phyloP scores from a whole-genome alignment of 805 yeast genomes.

The Peterozyma toletana region DNA sequence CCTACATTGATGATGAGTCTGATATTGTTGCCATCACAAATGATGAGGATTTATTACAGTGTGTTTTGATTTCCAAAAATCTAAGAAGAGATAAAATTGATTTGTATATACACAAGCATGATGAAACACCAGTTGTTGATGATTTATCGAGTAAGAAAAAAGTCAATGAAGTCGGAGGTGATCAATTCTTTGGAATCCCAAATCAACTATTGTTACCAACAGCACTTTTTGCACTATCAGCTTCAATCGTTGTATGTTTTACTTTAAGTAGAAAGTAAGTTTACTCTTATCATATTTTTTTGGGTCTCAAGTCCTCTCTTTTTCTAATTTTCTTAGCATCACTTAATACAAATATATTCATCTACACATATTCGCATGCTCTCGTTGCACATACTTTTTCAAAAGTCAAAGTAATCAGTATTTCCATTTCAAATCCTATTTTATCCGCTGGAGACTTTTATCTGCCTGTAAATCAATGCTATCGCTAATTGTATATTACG shows the following conservation, averaged over 20 bases:
- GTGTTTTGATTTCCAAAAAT: conserved; percentile 49
- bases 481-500: no score
- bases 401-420: neutral
- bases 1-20: conserved; percentile 79
- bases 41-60: conserved; percentile 66
- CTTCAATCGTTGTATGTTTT: conserved; percentile 49
- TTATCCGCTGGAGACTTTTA: no score
- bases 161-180: neutral
- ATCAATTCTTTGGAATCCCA: conserved; percentile 44
- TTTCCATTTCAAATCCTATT: no score
- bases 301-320: neutral
- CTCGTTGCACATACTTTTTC: neutral
- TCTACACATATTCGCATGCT: conserved; percentile 6
- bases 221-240: conserved; percentile 51
- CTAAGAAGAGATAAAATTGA: conserved; percentile 58
- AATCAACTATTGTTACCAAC: conserved; percentile 61
- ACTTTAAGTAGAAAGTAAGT: conserved; percentile 36
- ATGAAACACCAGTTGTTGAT: conserved; percentile 26
- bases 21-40: conserved; percentile 74
- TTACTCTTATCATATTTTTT: neutral
- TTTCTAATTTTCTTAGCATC: neutral
- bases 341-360: neutral
- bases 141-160: conserved; percentile 2
- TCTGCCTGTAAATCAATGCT: no score
- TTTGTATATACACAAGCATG: conserved; percentile 62